phyloP scores from a whole-genome alignment of 805 yeast genomes.

The Ogataea paradorogensis region DNA sequence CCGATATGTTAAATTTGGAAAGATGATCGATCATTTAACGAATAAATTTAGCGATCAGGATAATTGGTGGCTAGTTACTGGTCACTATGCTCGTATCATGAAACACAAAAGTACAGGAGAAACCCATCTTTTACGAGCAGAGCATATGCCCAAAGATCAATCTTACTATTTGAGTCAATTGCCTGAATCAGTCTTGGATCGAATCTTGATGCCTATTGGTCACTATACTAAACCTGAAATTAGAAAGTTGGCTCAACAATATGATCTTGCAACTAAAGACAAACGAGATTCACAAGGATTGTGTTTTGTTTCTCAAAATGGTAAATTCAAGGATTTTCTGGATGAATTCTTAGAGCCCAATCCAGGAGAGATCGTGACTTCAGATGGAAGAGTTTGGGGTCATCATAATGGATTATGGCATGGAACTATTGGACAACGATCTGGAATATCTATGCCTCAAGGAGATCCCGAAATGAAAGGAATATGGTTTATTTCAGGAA shows the following conservation, averaged over 20 bases:
- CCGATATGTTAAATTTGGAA: conserved; percentile 82
- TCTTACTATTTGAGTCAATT: conserved; percentile 84
- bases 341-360: conserved; percentile 67
- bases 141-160: conserved; percentile 72
- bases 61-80: conserved; percentile 87
- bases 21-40: conserved; percentile 53
- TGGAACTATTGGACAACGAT: conserved; percentile 90
- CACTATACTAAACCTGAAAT: conserved; percentile 72
- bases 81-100: conserved; percentile 68
- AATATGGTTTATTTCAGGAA: conserved; percentile 82
- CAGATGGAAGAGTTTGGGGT: conserved; percentile 75
- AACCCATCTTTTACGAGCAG: conserved; percentile 54
- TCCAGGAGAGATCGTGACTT: conserved; percentile 80
- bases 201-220: conserved; percentile 77
- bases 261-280: conserved; percentile 56
- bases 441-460: conserved; percentile 83
- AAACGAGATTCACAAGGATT: conserved; percentile 94
- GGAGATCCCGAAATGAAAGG: conserved; percentile 75
- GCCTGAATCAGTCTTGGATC: conserved; percentile 39
- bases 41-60: conserved; percentile 13
- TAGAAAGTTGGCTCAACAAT: conserved; percentile 58
- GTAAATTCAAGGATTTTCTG: conserved; percentile 67
- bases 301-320: conserved; percentile 75
- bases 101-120: conserved; percentile 31
- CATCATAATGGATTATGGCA: conserved; percentile 86